Conservation (phyloP, 441 rosid species). For the Arabidopsis hybrid region DNA sequence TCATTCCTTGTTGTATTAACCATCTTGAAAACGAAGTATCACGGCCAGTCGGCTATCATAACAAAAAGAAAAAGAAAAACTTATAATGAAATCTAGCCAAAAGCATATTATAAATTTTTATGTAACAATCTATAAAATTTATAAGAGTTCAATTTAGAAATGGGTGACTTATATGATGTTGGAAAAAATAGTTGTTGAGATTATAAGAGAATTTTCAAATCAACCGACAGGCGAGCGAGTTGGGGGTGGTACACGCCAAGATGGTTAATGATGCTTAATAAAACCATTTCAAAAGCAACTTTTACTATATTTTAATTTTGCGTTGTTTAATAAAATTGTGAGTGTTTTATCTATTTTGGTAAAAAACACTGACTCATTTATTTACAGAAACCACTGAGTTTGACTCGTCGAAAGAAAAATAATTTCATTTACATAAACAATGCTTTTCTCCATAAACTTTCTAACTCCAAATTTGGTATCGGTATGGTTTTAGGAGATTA, state of each 20-base stretch:
- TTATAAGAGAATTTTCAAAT: conserved; percentile 3
- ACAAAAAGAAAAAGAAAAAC: not conserved
- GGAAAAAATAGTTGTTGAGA: conserved; percentile 27
- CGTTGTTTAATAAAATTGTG: not conserved
- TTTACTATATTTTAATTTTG: conserved; percentile 13
- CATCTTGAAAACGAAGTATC: not conserved
- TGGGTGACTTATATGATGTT: not conserved
- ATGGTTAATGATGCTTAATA: conserved; percentile 40
- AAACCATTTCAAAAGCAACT: conserved; percentile 24
- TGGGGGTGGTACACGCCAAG: conserved; percentile 37
- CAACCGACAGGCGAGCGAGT: conserved; percentile 29
- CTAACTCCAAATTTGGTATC: not conserved
- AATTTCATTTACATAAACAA: not conserved
- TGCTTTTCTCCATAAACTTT: too few species aligned
- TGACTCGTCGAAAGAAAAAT: not conserved
- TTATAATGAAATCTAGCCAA: not conserved
- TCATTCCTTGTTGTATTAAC: not conserved
- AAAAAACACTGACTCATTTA: not conserved
- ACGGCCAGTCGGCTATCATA: not conserved
- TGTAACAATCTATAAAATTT: not conserved
- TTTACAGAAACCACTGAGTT: not conserved
- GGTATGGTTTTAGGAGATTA: conserved; percentile 7
- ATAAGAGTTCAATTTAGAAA: conserved; percentile 3
- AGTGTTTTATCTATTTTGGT: not conserved
- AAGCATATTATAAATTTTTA: not conserved